Evolutionary conservation across 306 rosid genomes (phyloP).

Genomic region (Senna siamea): DNA sequence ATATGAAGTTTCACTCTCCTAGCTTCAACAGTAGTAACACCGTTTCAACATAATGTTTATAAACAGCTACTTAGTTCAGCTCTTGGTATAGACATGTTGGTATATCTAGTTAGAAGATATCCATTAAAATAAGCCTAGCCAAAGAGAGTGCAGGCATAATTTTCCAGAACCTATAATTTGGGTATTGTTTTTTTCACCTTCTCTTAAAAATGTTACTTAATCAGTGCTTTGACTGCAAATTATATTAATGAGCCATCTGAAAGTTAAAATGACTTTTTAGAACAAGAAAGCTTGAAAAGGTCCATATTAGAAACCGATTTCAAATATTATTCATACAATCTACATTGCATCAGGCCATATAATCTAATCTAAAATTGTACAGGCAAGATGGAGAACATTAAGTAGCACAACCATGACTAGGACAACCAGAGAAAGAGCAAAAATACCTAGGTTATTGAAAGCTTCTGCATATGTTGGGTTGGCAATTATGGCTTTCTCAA

Average conservation of each 20-base stretch:
- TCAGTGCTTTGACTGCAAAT: neutral
- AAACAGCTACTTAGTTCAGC: conserved; percentile 12
- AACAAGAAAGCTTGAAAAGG: conserved; percentile 25
- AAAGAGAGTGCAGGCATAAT: neutral
- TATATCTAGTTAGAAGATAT: neutral
- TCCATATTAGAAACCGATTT: neutral
- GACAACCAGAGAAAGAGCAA: conserved; percentile 16
- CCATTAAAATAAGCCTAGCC: neutral
- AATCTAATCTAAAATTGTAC: conserved; percentile 17
- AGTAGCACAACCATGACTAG: conserved; percentile 29
- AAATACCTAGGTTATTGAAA: conserved; percentile 85
- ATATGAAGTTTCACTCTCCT: conserved; percentile 17
- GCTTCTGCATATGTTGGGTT: conserved; percentile 98
- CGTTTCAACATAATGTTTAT: conserved; percentile 16
- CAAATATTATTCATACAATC: neutral
- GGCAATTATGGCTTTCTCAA: conserved; percentile 91
- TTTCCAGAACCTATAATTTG: neutral
- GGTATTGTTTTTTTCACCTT: neutral
- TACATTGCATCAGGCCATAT: conserved; percentile 25
- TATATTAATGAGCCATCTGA: conserved; percentile 12
- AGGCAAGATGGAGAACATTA: conserved; percentile 10
- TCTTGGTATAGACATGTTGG: neutral
- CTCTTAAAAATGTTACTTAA: neutral
- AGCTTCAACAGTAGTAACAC: conserved; percentile 10
- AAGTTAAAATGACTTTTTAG: conserved; percentile 13